Evolutionary conservation across 805 yeast species (phyloP).

Genomic region (Ogataea henricii): DNA sequence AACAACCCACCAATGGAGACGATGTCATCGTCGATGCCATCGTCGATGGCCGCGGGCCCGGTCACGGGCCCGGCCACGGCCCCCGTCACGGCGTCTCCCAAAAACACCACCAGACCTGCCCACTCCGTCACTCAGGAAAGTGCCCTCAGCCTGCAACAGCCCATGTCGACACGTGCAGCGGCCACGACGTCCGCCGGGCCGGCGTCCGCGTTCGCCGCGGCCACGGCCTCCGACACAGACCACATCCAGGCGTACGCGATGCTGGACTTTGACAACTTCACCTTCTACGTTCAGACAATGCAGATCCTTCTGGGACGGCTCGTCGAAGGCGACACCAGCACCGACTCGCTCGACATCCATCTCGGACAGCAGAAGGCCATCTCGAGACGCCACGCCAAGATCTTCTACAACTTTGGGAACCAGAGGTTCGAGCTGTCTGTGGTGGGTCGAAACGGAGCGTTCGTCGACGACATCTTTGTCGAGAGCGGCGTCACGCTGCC

Average conservation of each 20-base stretch:
- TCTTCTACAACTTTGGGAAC: conserved; percentile 94
- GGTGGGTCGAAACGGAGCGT: conserved; percentile 94
- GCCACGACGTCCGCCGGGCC: conserved; percentile 29
- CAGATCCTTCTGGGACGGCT: conserved; percentile 93
- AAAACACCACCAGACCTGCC: neutral
- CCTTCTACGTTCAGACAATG: conserved; percentile 94
- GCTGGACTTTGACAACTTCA: conserved; percentile 87
- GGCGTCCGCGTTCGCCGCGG: neutral
- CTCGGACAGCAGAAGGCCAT: conserved; percentile 90
- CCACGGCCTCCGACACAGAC: conserved; percentile 22
- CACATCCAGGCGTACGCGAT: conserved; percentile 66
- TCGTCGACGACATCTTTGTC: conserved; percentile 87
- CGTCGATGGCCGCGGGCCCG: neutral
- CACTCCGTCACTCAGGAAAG: conserved; percentile 14
- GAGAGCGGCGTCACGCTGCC: conserved; percentile 93
- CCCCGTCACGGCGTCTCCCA: conserved; percentile 15
- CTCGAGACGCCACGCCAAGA: conserved; percentile 91
- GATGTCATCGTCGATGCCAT: neutral
- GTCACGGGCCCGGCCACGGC: conserved; percentile 3
- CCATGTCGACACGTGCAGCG: conserved; percentile 40
- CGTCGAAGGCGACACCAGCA: conserved; percentile 60
- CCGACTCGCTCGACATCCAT: conserved; percentile 83
- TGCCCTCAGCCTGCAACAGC: conserved; percentile 18
- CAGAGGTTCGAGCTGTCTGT: conserved; percentile 91
- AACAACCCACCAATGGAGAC: neutral